phyloP scores from a whole-genome alignment of 73 alveolate species.

The Breviolum minutum region DNA sequence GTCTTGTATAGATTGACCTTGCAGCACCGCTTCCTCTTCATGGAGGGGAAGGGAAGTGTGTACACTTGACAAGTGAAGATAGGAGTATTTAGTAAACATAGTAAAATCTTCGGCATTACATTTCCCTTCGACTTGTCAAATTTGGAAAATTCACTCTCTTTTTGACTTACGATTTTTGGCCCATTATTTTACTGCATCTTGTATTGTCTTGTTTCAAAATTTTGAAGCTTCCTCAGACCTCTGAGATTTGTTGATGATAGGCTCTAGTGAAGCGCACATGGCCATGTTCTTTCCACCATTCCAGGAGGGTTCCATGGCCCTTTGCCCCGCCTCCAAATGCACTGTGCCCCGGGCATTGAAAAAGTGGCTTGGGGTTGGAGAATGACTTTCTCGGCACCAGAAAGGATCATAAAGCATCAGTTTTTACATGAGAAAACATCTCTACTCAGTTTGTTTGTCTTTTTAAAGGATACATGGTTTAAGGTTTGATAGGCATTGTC shows the following conservation, averaged over 20 bases:
- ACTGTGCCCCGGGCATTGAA: constrained; percentile 11
- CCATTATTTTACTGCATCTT: too few relatives aligned
- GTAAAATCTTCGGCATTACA: neutral
- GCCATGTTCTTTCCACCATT: too few relatives aligned
- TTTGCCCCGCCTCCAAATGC: constrained; percentile 73
- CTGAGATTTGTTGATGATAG: too few relatives aligned
- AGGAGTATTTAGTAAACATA: too few relatives aligned
- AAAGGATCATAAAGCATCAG: neutral
- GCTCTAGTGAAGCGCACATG: neutral
- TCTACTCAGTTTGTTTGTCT: neutral
- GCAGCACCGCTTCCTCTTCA: constrained; percentile 77
- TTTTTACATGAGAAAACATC: too few relatives aligned
- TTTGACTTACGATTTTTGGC: too few relatives aligned
- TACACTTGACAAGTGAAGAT: neutral
- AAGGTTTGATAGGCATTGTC: neutral
- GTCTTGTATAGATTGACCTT: constrained; percentile 33
- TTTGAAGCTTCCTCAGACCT: too few relatives aligned
- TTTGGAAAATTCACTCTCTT: neutral
- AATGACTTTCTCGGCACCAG: neutral
- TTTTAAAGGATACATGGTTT: neutral
- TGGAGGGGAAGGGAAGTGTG: neutral
- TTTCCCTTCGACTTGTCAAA: neutral
- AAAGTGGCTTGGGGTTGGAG: neutral
- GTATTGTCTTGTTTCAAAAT: too few relatives aligned
- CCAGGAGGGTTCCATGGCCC: constrained; percentile 49